These are phyloP conservation scores for Tolypocladium tundrense DNA, from an alignment of 2,329 filamentous ascomycete species.

Conservation along the genomic window DNA sequence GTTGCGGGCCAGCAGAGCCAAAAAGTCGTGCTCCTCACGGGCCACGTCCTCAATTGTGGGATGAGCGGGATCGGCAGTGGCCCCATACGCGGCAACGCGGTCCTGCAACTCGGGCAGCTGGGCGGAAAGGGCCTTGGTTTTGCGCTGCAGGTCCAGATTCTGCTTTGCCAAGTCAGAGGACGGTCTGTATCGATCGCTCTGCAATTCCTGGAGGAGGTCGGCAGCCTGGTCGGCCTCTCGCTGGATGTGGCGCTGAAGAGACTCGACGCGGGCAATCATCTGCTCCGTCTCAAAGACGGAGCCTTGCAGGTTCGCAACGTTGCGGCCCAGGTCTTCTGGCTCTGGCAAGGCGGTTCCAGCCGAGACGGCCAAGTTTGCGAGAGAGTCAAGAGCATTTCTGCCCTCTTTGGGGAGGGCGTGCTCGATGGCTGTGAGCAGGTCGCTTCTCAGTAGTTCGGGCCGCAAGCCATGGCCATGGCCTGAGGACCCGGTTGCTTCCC, in stretches of 20 bases:
- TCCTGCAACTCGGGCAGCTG: slow-evolving; percentile 55
- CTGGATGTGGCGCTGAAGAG: slow-evolving; percentile 46
- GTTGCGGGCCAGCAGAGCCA: slow-evolving; percentile 46
- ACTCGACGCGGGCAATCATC: slow-evolving; percentile 39
- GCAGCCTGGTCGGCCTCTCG: slow-evolving; percentile 33
- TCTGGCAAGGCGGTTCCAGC: slow-evolving; percentile 38
- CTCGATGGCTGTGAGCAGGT: slow-evolving; percentile 44
- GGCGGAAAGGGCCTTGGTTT: slow-evolving; percentile 53
- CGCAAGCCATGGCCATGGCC: neutral
- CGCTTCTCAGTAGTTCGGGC: slow-evolving; percentile 13
- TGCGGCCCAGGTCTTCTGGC: slow-evolving; percentile 37
- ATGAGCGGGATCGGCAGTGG: slow-evolving; percentile 21
- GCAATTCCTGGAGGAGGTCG: slow-evolving; percentile 30
- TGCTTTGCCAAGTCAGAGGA: slow-evolving; percentile 51
- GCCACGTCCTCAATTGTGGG: slow-evolving; percentile 48
- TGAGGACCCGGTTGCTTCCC: neutral
- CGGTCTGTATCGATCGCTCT: slow-evolving; percentile 38
- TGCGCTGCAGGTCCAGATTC: slow-evolving; percentile 65
- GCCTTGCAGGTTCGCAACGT: slow-evolving; percentile 46
- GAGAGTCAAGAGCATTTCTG: slow-evolving; percentile 41
- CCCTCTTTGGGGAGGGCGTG: slow-evolving; percentile 45
- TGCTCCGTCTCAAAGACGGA: slow-evolving; percentile 45
- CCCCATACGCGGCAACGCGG: slow-evolving; percentile 32
- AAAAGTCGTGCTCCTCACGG: slow-evolving; percentile 47
- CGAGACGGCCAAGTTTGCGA: slow-evolving; percentile 41